Percentiles rank a stretch among this genome's conserved stretches.
Conservation (phyloP, 202 grass and related monocot species). For the Saccharum hybrid region DNA sequence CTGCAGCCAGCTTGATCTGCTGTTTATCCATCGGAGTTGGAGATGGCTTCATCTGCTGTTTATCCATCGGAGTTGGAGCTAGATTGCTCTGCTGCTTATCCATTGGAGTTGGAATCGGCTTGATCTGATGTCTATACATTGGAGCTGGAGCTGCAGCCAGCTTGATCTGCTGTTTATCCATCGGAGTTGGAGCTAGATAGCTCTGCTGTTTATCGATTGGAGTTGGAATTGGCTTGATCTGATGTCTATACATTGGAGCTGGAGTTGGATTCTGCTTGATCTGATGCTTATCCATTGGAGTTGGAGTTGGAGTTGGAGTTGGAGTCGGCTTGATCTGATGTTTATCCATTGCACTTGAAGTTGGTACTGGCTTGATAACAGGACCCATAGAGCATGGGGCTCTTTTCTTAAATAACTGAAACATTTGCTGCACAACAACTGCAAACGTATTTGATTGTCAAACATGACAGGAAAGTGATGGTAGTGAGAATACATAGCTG, state of each 20-base stretch:
- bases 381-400: conserved; percentile 4
- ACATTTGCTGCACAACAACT: conserved; percentile 60
- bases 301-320: neutral
- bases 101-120: neutral
- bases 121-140: conserved; percentile 3
- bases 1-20: neutral
- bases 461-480: conserved; percentile 2
- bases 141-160: neutral
- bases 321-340: conserved; percentile 13
- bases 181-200: neutral
- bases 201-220: neutral
- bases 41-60: neutral
- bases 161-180: conserved; percentile 1
- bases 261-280: neutral
- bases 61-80: neutral
- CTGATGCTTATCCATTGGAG: conserved; percentile 11
- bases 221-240: neutral
- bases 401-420: conserved; percentile 44
- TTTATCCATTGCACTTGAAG: neutral
- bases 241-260: neutral
- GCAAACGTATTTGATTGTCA: conserved; percentile 29
- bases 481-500: conserved; percentile 19
- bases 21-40: neutral
- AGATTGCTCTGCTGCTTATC: neutral
- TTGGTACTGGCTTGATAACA: conserved; percentile 19